These are phyloP conservation scores for Fusarium sp. DNA, from an alignment of 2,329 filamentous ascomycete genomes.

Conservation along the genomic window DNA sequence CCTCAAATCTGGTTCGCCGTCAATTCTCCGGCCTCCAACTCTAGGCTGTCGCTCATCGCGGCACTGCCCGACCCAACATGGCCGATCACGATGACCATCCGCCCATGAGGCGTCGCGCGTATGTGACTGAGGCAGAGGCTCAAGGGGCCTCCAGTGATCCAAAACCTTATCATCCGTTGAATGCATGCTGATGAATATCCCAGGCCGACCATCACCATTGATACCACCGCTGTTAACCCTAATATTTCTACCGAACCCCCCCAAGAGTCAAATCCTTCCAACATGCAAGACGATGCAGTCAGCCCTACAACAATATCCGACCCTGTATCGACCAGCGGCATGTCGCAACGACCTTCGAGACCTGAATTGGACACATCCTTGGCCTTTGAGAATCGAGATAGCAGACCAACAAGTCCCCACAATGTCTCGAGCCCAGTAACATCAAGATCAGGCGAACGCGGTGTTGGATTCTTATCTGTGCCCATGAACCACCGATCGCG, in stretches of 20 bases:
- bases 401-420: conserved; percentile 76
- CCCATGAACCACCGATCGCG: conserved; percentile 68
- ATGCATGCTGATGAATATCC: conserved; percentile 30
- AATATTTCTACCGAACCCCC: conserved; percentile 46
- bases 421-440: conserved; percentile 73
- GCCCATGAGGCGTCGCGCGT: conserved; percentile 44
- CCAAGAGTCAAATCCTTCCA: conserved; percentile 36
- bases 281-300: conserved; percentile 54
- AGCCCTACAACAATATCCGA: conserved; percentile 54
- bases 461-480: conserved; percentile 70
- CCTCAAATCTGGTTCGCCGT: conserved; percentile 24
- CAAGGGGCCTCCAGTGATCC: conserved; percentile 21
- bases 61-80: conserved; percentile 33
- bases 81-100: conserved; percentile 37
- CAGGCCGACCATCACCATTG: conserved; percentile 66
- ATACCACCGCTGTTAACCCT: conserved; percentile 57
- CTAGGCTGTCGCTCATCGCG: conserved; percentile 20
- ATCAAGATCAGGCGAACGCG: conserved; percentile 57
- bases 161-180: conserved; percentile 14
- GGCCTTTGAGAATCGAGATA: conserved; percentile 74
- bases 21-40: conserved; percentile 7
- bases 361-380: conserved; percentile 63
- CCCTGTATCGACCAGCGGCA: conserved; percentile 41
- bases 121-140: conserved; percentile 24
- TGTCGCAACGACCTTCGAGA: conserved; percentile 38